Evolutionary conservation across 805 yeast species (phyloP), one percentile per base, ranked within the genome.

Genomic region (Sporopachydermia quercuum): DNA sequence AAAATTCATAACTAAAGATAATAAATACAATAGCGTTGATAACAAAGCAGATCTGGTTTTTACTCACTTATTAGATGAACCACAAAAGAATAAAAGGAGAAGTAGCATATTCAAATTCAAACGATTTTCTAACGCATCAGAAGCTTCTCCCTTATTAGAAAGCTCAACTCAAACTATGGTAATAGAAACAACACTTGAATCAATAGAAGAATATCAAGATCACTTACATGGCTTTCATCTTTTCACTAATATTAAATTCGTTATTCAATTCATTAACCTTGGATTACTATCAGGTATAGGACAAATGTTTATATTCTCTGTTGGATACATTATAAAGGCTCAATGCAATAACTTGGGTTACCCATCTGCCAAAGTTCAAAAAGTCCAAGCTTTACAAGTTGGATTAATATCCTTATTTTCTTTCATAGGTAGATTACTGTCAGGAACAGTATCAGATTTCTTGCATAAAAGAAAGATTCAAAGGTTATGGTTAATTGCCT

Each of bases 361-460:
- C 4, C 43, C 44, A 2, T 16, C 40, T 2, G 34, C 46, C 4
- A 17, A 50, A 4, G 49, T 56, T 3, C 63, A 71, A 4, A 61
- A 71, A 13, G 57, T 65, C 5, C 89, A 80, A 50, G 84, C 87
- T 1, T 40, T 78, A 4, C 87, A 80, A 51, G 87, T 80, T 0
- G 75, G 84, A 1, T 58, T 74, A 1, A 65, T 79, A 8, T 78
- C 89, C 1, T 48, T 78, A 13, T 66, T 75, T 18, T 76, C 82
- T 14, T 80, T 79, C 51, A 47, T 67, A 2, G 91, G 87, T 0
- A 60, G 91, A 46, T 55, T 79, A 16, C 43, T 67, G 1, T 63
- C 85, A 0, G 93, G 93, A 0, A 70, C 80, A 4, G 47, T 72
- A 2, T 75, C 83, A 13, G 93, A 81, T 53, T 48, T 80, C 11